phyloP scores from a whole-genome alignment of 2,329 filamentous ascomycete genomes.

The Penicillium aurantiogriseum region DNA sequence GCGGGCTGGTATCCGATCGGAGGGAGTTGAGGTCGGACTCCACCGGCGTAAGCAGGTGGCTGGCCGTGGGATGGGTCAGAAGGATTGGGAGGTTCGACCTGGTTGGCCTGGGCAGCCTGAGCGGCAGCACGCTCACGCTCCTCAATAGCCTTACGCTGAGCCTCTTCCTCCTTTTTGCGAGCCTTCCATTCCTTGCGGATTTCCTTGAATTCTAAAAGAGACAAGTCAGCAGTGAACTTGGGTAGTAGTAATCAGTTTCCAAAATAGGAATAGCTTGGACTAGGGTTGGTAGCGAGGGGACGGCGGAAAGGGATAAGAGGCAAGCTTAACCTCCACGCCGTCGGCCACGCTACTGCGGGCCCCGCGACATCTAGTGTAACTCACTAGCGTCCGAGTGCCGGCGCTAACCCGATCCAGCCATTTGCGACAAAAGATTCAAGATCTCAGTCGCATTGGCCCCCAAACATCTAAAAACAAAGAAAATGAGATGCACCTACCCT shows the following conservation, averaged over 20 bases:
- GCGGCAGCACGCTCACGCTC: constrained; percentile 71
- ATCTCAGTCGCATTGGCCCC: constrained; percentile 11
- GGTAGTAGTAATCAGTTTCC: background rate
- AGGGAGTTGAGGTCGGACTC: constrained; percentile 65
- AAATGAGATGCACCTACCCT: constrained; percentile 66
- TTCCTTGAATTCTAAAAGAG: constrained; percentile 84
- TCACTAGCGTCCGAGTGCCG: constrained; percentile 41
- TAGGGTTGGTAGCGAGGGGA: constrained; percentile 1
- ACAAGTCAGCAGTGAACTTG: constrained; percentile 21
- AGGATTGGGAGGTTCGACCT: constrained; percentile 48
- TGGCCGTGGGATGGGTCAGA: constrained; percentile 50
- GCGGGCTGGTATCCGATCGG: constrained; percentile 70
- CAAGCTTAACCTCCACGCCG: constrained; percentile 47
- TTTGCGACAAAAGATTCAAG: constrained; percentile 36
- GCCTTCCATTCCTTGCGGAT: constrained; percentile 99
- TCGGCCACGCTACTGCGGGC: constrained; percentile 53
- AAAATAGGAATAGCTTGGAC: background rate
- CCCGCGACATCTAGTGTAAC: constrained; percentile 52
- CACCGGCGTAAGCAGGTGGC: constrained; percentile 47
- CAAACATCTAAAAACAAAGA: background rate
- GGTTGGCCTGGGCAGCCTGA: constrained; percentile 45
- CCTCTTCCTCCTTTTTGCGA: constrained; percentile 98
- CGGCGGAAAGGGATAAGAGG: constrained; percentile 21
- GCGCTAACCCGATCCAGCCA: constrained; percentile 42
- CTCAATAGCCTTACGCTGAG: constrained; percentile 82